Evolutionary conservation across 1,284 basidiomycete species (phyloP), one percentile per base, ranked within the genome.

Genomic region (Lignosus rhinocerotis): DNA sequence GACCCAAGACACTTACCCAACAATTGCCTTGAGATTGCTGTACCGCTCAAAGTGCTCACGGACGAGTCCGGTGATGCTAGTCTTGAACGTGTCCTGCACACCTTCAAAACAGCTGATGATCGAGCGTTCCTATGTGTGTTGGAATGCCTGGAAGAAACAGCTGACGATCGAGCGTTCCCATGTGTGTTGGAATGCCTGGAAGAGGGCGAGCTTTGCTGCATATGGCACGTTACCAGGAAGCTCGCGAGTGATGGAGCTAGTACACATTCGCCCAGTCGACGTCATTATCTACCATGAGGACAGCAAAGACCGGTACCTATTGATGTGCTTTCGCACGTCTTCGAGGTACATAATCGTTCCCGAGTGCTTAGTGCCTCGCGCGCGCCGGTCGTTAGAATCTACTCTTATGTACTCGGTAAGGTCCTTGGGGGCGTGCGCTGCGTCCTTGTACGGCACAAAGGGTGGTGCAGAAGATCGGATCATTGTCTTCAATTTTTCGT

Each of bases 181-280:
- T 4, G 72, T 52, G 0, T 48, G 44, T 16, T 77, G 76, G 55
- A 75, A 79, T n/a, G 66, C 65, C 8, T 65, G 57, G 8, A 84
- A 76, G 38, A 84, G 73, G 3, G 62, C 66, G 12, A 71, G 71
- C 51, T 79, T 81, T 0, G 80, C 81, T 30, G 78, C 75, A 41
- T 79, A 84, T 0, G 82, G 83, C 17, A 83, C 72, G 43, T 82
- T 76, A 2, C 73, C 72, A 0, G 81, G 81, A 6, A 84, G 73
- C 53, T 85, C 82, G 76, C 82, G 83, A 1, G 71, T 72, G 12
- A 74, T 75, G 9, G 76, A 77, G 1, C 82, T 84, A 5, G 25
- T 25, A 25, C 25, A 25, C 25, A 25, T 25, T 25, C 25, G 25
- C 25, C 25, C 0, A 56, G 10, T 12, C 3, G 11, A 10, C 8